Evolutionary conservation across 2,329 filamentous ascomycete genomes (phyloP).

Genomic region (Fusarium guadeloupense): DNA sequence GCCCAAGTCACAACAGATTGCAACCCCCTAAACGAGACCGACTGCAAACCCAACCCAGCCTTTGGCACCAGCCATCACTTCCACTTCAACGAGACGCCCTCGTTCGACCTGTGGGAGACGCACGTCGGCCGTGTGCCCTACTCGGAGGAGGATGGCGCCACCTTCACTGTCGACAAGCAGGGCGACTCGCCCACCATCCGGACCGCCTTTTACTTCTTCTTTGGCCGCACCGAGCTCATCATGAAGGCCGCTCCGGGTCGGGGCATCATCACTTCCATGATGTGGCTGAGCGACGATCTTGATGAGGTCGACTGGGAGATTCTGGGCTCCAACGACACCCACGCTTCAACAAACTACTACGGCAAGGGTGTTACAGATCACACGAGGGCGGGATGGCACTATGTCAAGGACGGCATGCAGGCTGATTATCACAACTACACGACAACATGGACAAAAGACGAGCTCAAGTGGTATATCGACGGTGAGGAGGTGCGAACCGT

Average conservation of each 20-base stretch:
- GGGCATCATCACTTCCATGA: slow-evolving; percentile 84
- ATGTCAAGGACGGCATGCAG: slow-evolving; percentile 62
- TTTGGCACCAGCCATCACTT: slow-evolving; percentile 71
- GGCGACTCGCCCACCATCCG: slow-evolving; percentile 82
- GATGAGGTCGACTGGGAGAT: slow-evolving; percentile 93
- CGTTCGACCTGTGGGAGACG: slow-evolving; percentile 71
- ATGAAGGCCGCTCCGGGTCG: slow-evolving; percentile 79
- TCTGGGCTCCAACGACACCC: slow-evolving; percentile 71
- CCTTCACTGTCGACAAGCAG: slow-evolving; percentile 75
- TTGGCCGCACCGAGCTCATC: slow-evolving; percentile 79
- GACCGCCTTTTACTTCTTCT: slow-evolving; percentile 87
- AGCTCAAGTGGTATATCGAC: slow-evolving; percentile 76
- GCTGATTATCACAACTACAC: slow-evolving; percentile 79
- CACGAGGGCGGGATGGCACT: slow-evolving; percentile 70
- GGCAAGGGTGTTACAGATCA: slow-evolving; percentile 75
- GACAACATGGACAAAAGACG: slow-evolving; percentile 74
- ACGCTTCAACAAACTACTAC: slow-evolving; percentile 79
- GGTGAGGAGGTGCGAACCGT: slow-evolving; percentile 71
- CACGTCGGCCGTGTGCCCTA: slow-evolving; percentile 73
- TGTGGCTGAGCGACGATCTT: slow-evolving; percentile 83
- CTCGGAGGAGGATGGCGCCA: slow-evolving; percentile 68
- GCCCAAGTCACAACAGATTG: slow-evolving; percentile 83
- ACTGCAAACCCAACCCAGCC: slow-evolving; percentile 76
- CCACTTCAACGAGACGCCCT: slow-evolving; percentile 71
- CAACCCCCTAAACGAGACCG: slow-evolving; percentile 74